phyloP scores from a whole-genome alignment of 306 rosid genomes.

The Abrus precatorius region DNA sequence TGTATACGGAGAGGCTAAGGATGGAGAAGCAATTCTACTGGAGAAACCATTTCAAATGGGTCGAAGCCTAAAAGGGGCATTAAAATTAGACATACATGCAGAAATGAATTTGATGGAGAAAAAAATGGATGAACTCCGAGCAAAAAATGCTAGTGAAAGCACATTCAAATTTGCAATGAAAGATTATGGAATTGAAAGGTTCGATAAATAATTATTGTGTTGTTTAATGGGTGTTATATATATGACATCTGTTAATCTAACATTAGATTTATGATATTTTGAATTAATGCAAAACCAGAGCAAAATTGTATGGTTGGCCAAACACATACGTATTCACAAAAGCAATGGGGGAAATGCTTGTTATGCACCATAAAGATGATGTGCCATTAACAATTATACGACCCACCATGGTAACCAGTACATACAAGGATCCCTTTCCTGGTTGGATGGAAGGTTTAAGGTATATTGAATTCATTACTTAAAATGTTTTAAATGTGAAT shows the following conservation, averaged over 20 bases:
- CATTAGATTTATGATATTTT: neutral
- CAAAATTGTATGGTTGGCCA: constrained; percentile 62
- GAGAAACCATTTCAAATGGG: constrained; percentile 53
- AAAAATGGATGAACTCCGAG: constrained; percentile 38
- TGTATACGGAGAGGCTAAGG: constrained; percentile 49
- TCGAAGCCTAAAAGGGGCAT: constrained; percentile 1
- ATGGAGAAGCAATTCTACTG: neutral
- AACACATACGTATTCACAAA: constrained; percentile 54
- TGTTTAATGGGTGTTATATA: neutral
- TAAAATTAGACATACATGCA: constrained; percentile 28
- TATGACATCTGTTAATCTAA: too few relatives aligned
- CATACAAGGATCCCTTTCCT: constrained; percentile 19
- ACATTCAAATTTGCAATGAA: constrained; percentile 43
- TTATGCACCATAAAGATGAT: constrained; percentile 21
- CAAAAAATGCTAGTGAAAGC: constrained; percentile 8
- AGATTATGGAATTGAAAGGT: constrained; percentile 59
- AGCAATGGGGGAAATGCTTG: constrained; percentile 60
- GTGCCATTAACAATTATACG: constrained; percentile 45
- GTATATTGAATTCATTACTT: neutral
- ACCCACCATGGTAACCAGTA: constrained; percentile 37
- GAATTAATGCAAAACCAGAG: constrained; percentile 22
- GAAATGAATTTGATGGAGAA: constrained; percentile 37
- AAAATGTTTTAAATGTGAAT: neutral
- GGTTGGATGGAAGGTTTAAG: constrained; percentile 47
- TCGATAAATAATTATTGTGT: neutral